phyloP scores from a whole-genome alignment of 495 filamentous ascomycete genomes.

The Podospora conica region DNA sequence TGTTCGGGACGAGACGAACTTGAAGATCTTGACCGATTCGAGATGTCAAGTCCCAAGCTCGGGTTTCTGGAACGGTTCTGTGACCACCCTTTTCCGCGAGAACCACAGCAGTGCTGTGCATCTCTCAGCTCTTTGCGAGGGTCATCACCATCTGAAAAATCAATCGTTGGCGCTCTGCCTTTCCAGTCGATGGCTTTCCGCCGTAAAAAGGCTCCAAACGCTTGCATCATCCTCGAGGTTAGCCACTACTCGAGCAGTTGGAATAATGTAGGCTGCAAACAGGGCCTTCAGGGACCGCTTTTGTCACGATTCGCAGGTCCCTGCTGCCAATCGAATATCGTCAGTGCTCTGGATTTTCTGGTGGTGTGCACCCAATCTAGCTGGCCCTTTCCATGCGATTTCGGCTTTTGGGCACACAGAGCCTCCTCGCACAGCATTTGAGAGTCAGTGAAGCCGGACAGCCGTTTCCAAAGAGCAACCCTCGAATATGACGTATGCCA shows the following conservation, averaged over 20 bases:
- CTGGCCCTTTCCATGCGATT: not conserved
- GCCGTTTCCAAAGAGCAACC: not conserved
- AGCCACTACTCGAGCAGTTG: no score
- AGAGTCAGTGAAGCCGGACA: not conserved
- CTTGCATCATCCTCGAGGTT: no score
- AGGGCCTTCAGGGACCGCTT: not conserved
- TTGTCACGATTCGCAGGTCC: not conserved
- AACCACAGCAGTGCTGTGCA: not conserved
- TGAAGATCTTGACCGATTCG: constrained; percentile 4
- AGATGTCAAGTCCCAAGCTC: not conserved
- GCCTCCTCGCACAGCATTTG: not conserved
- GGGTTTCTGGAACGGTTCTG: constrained; percentile 11
- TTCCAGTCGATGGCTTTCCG: not conserved
- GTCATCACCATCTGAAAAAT: not conserved
- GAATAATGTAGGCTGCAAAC: no score
- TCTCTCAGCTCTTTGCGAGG: not conserved
- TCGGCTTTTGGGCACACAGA: not conserved
- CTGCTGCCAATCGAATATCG: not conserved
- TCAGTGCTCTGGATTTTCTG: not conserved
- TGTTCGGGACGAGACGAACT: constrained; percentile 3
- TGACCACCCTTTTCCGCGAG: not conserved
- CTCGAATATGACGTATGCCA: not conserved
- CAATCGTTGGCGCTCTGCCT: not conserved
- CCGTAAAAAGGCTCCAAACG: no score
- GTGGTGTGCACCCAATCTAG: not conserved